Evolutionary conservation across 1,284 basidiomycete species (phyloP).

Genomic region (Ceratobasidium sp.): DNA sequence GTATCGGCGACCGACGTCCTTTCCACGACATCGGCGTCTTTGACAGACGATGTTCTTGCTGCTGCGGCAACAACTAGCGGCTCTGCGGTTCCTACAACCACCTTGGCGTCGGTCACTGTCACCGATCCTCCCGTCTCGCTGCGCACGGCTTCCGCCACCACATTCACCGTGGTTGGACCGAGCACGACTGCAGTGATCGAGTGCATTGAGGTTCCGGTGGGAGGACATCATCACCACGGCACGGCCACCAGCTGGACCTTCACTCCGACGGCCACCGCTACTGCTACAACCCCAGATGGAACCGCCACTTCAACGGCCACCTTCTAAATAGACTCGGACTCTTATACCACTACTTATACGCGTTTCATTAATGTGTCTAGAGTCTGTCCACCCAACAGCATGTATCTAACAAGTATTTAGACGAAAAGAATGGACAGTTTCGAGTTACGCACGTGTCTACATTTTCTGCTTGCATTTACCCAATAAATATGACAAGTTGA

Average conservation of each 20-base stretch:
- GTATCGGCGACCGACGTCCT: background rate
- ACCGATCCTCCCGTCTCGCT: too few relatives aligned
- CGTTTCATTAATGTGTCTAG: too few relatives aligned
- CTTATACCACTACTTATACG: too few relatives aligned
- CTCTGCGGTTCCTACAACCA: background rate
- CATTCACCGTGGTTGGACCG: constrained; percentile 14
- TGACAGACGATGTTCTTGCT: background rate
- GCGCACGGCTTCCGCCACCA: background rate
- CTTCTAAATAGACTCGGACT: too few relatives aligned
- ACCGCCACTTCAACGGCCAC: too few relatives aligned
- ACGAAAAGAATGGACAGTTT: too few relatives aligned
- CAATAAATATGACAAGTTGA: too few relatives aligned
- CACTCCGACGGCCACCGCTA: background rate
- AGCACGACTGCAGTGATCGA: constrained; percentile 6
- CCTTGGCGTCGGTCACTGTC: too few relatives aligned
- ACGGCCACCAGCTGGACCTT: background rate
- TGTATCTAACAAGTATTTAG: too few relatives aligned
- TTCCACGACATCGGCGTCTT: background rate
- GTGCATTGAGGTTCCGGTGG: constrained; percentile 4
- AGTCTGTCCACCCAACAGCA: too few relatives aligned
- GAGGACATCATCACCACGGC: background rate
- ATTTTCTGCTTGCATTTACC: too few relatives aligned
- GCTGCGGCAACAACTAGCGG: background rate
- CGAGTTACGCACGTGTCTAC: too few relatives aligned
- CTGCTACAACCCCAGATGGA: background rate